Percentiles rank a stretch among this genome's conserved stretches.
Evolutionary conservation across 2,329 filamentous ascomycete genomes (phyloP).

Genomic region (Penicillium italicum): DNA sequence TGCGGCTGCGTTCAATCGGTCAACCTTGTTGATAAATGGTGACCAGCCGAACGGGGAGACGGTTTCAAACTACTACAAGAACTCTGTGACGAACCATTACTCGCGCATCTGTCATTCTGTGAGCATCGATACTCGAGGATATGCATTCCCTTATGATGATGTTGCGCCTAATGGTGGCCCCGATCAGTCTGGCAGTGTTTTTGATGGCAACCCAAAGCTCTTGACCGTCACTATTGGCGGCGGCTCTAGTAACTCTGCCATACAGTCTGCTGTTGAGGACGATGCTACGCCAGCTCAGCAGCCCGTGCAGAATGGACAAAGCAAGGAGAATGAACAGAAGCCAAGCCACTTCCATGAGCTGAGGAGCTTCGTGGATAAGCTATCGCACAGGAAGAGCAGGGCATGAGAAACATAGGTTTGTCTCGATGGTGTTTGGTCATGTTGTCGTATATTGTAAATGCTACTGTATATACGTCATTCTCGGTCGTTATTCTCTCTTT

Average conservation of each 20-base stretch:
- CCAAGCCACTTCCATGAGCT: constrained; percentile 1
- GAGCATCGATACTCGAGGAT: constrained; percentile 59
- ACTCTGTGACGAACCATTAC: constrained; percentile 62
- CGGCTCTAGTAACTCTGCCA: constrained; percentile 1
- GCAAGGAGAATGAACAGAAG: neutral
- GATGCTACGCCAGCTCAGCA: neutral
- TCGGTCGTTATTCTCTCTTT: neutral
- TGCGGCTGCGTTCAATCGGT: constrained; percentile 71
- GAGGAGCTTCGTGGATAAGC: constrained; percentile 11
- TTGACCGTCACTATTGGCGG: constrained; percentile 58
- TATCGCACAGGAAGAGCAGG: constrained; percentile 9
- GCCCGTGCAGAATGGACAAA: neutral
- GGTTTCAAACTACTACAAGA: constrained; percentile 52
- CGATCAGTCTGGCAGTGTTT: constrained; percentile 63
- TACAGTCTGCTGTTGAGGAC: neutral
- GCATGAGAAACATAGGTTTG: neutral
- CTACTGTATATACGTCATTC: neutral
- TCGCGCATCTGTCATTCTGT: constrained; percentile 60
- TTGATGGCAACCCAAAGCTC: constrained; percentile 53
- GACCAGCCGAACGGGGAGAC: constrained; percentile 53
- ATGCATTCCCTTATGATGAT: constrained; percentile 71
- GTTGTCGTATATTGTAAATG: neutral
- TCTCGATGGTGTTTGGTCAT: neutral
- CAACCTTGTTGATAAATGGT: constrained; percentile 57
- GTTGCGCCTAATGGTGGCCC: constrained; percentile 53